Evolutionary conservation across 1,284 basidiomycete species (phyloP).

Genomic region (Boletellus deceptivus): DNA sequence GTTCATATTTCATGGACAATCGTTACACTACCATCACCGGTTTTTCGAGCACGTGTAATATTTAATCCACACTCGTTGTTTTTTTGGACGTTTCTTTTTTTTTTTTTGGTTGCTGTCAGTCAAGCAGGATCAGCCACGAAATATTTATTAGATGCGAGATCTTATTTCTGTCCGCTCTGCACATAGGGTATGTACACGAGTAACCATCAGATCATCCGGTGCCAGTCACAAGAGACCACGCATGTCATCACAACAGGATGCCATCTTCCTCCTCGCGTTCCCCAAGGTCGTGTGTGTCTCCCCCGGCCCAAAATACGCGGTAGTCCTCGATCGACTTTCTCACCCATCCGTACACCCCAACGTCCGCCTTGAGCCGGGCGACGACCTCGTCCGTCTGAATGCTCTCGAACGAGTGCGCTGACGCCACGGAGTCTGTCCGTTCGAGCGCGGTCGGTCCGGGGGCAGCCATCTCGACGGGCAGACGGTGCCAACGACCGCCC

Average conservation of each 20-base stretch:
- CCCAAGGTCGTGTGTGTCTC: conserved; percentile 37
- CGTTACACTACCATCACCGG: conserved; percentile 23
- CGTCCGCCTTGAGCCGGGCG: conserved; percentile 46
- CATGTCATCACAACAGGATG: conserved; percentile 23
- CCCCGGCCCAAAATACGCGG: conserved; percentile 77
- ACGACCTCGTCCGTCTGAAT: conserved; percentile 51
- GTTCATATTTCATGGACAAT: conserved; percentile 13
- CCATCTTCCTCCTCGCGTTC: conserved; percentile 23
- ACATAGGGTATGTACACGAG: background rate
- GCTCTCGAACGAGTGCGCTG: conserved; percentile 45
- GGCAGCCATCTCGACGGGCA: conserved; percentile 35
- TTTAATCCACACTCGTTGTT: conserved; percentile 22
- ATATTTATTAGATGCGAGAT: conserved; percentile 17
- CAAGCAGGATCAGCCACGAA: conserved; percentile 14
- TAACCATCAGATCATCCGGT: background rate
- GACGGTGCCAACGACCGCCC: conserved; percentile 72
- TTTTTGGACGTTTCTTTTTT: conserved; percentile 17
- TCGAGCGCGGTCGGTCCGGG: conserved; percentile 20
- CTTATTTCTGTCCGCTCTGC: background rate
- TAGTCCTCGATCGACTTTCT: conserved; percentile 68
- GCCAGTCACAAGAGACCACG: too few species aligned
- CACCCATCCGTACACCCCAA: conserved; percentile 73
- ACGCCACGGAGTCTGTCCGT: conserved; percentile 44
- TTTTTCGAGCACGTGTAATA: conserved; percentile 31
- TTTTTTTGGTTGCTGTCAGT: conserved; percentile 13